These are phyloP conservation scores for Auricularia sp. DNA, from an alignment of 768 basidiomycete genomes.

Conservation along the genomic window DNA sequence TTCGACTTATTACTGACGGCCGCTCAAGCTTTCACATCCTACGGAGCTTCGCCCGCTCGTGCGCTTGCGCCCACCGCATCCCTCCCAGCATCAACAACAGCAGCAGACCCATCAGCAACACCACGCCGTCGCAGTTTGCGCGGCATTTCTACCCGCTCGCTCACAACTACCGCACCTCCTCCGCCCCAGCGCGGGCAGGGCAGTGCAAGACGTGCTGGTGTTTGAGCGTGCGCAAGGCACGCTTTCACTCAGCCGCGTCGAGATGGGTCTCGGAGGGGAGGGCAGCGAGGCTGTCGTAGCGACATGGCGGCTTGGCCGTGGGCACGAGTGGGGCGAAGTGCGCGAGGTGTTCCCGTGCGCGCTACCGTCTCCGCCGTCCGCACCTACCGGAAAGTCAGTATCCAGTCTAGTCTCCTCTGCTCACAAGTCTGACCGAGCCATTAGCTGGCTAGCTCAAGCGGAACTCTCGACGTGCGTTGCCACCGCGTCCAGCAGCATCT, in stretches of 20 bases:
- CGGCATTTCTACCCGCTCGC: neutral
- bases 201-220: conserved; percentile 57
- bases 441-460: conserved; percentile 65
- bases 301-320: conserved; percentile 54
- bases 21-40: no score
- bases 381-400: neutral
- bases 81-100: conserved; percentile 9
- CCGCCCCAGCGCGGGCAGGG: conserved; percentile 18
- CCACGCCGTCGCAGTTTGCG: neutral
- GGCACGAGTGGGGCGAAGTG: conserved; percentile 44
- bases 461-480: conserved; percentile 70
- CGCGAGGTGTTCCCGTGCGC: conserved; percentile 22
- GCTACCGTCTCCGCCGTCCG: neutral
- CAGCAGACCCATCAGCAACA: neutral
- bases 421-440: neutral
- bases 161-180: conserved; percentile 4
- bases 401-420: neutral
- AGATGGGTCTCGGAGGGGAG: neutral
- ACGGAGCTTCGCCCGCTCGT: conserved; percentile 44
- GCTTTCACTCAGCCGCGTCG: conserved; percentile 46
- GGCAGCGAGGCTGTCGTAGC: conserved; percentile 29
- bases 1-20: no score
- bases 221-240: conserved; percentile 53
- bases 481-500: conserved; percentile 53
- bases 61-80: conserved; percentile 35